Base-by-base conservation (phyloP, 331 rosid species). In the Dryas integrifolia region DNA sequence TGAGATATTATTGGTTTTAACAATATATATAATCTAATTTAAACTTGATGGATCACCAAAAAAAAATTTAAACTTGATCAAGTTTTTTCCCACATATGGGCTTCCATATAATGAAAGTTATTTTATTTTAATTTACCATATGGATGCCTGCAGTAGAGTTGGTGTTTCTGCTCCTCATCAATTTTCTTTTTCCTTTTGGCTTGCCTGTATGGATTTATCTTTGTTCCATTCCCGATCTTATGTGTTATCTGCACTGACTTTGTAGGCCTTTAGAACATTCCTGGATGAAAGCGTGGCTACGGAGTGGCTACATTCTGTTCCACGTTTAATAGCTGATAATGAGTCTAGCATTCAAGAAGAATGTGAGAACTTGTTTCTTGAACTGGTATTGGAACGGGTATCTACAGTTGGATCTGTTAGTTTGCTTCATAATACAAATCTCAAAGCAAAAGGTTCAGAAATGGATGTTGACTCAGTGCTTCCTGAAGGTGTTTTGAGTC, bases 291-390 rank as follows among this genome's bases (percentile, higher is more conserved):
- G 81, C 69, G 97, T 93, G 75, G 84, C 82, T 51, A 82, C 61
- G 26, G 96, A 93, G 82, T 91, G 98, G 98, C 88, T 93, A 67
- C 95, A 86, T 74, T 91, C 98, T 51, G 86, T 93, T 82, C 98
- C 97, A 1, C 95, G 88, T 67, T 79, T 89, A 67, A 86, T 91
- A 69, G 47, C 86, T 47, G 98, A 93, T 75, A 89, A 89, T 70
- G 98, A 93, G 84, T 67, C 91, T 76, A 89, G 97, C 85, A 85
- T 93, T 82, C 98, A 91, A 85, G 98, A 91, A 84, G 98, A 93
- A 86, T 89, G 96, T 79, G 95, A 89, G 72, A 82, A 89, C 79
- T 65, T 88, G 88, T 93, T 93, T 84, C 81, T 81, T 65, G 97
- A 93, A 74, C 84, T 93, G 78, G 92, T 93, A 63, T 70, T 93